Conservation (phyloP, 2,329 filamentous ascomycete species). For the Zopfia rhizophila region DNA sequence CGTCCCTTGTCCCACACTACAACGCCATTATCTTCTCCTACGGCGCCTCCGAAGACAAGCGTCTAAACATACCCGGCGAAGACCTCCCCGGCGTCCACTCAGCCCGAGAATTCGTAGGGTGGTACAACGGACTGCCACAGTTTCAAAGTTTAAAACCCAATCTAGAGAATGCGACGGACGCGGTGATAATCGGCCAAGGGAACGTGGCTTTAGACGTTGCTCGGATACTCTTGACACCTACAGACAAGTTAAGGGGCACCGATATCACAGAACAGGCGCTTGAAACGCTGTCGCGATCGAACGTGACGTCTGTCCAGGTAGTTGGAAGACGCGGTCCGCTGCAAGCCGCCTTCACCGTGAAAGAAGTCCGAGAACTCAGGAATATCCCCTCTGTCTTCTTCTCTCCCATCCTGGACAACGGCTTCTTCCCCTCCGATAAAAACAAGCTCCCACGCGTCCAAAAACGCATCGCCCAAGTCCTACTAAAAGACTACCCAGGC, state of each 20-base stretch:
- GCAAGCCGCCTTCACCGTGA: conserved; percentile 95
- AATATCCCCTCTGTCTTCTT: conserved; percentile 79
- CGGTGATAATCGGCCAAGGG: conserved; percentile 90
- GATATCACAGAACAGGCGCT: conserved; percentile 91
- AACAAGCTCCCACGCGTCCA: conserved; percentile 78
- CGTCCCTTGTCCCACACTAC: conserved; percentile 80
- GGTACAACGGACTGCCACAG: conserved; percentile 97
- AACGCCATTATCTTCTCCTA: conserved; percentile 94
- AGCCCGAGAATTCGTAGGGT: conserved; percentile 92
- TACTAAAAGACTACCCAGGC: conserved; percentile 76
- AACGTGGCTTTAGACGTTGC: conserved; percentile 97
- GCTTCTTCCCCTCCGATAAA: conserved; percentile 74
- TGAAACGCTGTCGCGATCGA: conserved; percentile 76
- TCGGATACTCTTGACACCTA: conserved; percentile 80
- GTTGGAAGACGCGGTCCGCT: conserved; percentile 89
- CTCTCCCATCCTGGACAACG: conserved; percentile 71
- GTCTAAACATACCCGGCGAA: conserved; percentile 83
- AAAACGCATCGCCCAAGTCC: conserved; percentile 80
- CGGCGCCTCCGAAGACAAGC: conserved; percentile 85
- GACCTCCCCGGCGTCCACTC: conserved; percentile 81
- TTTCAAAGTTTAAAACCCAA: conserved; percentile 78
- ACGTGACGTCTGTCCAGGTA: conserved; percentile 82
- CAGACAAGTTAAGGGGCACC: conserved; percentile 79
- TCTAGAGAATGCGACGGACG: conserved; percentile 79
- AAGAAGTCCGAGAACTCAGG: conserved; percentile 89